Conservation (phyloP, 2,329 filamentous ascomycete genomes). For the Fusarium sp. region DNA sequence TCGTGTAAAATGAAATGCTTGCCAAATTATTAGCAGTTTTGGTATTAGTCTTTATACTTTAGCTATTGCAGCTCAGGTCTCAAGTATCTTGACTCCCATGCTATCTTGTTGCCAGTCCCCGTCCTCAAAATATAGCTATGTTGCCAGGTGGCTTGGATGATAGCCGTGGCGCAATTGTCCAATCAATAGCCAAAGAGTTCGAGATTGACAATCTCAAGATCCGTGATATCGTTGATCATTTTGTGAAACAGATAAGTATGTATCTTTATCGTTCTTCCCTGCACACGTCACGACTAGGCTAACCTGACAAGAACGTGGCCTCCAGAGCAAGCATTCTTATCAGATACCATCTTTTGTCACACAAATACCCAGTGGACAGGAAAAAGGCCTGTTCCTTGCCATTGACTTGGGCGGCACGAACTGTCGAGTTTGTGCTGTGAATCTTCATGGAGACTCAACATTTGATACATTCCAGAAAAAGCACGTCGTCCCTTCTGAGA, state of each 20-base stretch:
- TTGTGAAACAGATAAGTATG: conserved; percentile 4
- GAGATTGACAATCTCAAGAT: not conserved
- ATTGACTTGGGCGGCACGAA: conserved; percentile 14
- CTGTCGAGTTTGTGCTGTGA: conserved; percentile 15
- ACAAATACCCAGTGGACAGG: conserved; percentile 12
- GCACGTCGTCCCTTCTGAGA: not conserved
- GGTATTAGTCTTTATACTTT: not conserved
- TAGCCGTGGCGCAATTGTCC: not conserved
- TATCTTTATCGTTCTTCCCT: too few species aligned
- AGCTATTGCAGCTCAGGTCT: not conserved
- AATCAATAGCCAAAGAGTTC: conserved; percentile 1
- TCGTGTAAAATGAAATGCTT: not conserved
- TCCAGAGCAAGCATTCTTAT: conserved; percentile 27
- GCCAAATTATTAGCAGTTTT: conserved; percentile 5
- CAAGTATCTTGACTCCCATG: not conserved
- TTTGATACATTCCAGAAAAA: conserved; percentile 13
- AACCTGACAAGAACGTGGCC: conserved; percentile 11
- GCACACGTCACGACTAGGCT: too few species aligned
- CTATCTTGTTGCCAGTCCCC: not conserved
- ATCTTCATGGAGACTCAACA: not conserved
- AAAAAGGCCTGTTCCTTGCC: conserved; percentile 19
- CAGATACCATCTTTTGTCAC: conserved; percentile 30
- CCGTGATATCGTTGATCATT: conserved; percentile 3
- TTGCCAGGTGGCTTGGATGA: not conserved
- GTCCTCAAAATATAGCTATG: not conserved